A percentile compares a stretch with the other conserved stretches of the same genome.
These are phyloP conservation scores for Scheffersomyces insectosa DNA, from an alignment of 1,139 yeast genomes.

Conservation along the genomic window DNA sequence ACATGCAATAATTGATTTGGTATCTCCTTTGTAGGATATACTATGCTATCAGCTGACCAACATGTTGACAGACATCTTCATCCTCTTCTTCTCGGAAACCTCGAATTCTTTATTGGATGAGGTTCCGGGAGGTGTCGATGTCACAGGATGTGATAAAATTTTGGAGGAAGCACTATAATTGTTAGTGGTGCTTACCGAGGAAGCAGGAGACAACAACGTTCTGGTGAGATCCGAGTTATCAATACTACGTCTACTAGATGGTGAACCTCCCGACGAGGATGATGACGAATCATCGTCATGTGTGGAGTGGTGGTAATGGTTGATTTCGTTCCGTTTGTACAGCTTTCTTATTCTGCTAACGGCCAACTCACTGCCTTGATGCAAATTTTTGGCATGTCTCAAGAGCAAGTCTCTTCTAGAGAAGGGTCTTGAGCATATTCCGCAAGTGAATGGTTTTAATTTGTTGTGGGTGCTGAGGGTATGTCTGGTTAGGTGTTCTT, in stretches of 20 bases:
- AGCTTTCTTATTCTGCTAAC: slow-evolving; percentile 47
- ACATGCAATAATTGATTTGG: too few relatives aligned
- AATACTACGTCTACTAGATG: slow-evolving; percentile 8
- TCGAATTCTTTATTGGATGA: slow-evolving; percentile 16
- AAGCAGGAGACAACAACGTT: background rate
- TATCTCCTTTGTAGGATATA: too few relatives aligned
- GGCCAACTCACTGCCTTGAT: slow-evolving; percentile 37
- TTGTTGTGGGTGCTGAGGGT: slow-evolving; percentile 48
- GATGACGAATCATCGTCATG: slow-evolving; percentile 10
- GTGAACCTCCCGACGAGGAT: slow-evolving; percentile 2
- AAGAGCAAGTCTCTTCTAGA: slow-evolving; percentile 31
- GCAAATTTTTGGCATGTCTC: slow-evolving; percentile 34
- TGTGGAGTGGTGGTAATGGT: slow-evolving; percentile 2
- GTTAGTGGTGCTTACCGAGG: background rate
- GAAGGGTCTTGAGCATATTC: slow-evolving; percentile 31
- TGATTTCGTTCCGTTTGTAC: slow-evolving; percentile 24
- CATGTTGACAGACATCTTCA: slow-evolving; percentile 50
- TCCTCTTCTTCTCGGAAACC: slow-evolving; percentile 33
- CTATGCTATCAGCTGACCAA: slow-evolving; percentile 32
- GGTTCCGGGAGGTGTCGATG: slow-evolving; percentile 1
- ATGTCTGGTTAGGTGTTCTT: slow-evolving; percentile 49
- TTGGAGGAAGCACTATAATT: slow-evolving; percentile 1
- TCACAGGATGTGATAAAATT: background rate
- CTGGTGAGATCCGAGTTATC: slow-evolving; percentile 8
- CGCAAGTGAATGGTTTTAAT: slow-evolving; percentile 43